Percentiles rank a stretch among this genome's conserved stretches.
Evolutionary conservation across 768 basidiomycete genomes (phyloP).

Genomic region (Phanerochaete sordida): DNA sequence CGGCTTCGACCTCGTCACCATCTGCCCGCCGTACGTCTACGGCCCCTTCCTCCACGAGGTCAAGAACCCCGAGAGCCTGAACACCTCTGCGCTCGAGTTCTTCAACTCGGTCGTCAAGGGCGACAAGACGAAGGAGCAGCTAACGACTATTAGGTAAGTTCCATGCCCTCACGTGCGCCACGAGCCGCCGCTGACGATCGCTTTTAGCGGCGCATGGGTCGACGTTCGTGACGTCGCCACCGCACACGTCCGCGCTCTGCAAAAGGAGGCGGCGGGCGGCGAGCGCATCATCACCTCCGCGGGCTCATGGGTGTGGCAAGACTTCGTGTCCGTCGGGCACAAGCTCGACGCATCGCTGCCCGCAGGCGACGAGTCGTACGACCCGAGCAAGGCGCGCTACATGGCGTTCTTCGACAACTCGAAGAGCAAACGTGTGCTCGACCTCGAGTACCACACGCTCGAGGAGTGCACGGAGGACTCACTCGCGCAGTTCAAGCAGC

Average conservation of each 20-base stretch:
- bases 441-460: conserved; percentile 4
- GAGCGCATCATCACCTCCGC: conserved; percentile 32
- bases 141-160: conserved; percentile 12
- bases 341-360: conserved; percentile 1
- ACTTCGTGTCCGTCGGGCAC: conserved; percentile 12
- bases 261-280: conserved; percentile 28
- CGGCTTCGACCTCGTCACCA: conserved; percentile 45
- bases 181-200: not conserved
- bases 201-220: conserved; percentile 14
- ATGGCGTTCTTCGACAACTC: conserved; percentile 7
- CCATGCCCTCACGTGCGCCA: not conserved
- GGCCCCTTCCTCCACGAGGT: conserved; percentile 31
- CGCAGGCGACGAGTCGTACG: conserved; percentile 9
- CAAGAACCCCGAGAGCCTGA: conserved; percentile 31
- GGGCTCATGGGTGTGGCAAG: conserved; percentile 13
- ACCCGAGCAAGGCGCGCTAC: conserved; percentile 21
- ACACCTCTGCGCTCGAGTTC: conserved; percentile 28
- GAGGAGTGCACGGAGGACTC: conserved; percentile 7
- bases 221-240: conserved; percentile 17
- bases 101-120: conserved; percentile 21
- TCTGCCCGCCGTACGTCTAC: conserved; percentile 47
- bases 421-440: conserved; percentile 11
- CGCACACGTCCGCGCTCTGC: conserved; percentile 17
- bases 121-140: conserved; percentile 14
- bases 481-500: conserved; percentile 12